Evolutionary conservation across 371 early-diverging fungal genomes (phyloP), one percentile per base, ranked within the genome.

Genomic region (Quaeritorhiza haematococci): DNA sequence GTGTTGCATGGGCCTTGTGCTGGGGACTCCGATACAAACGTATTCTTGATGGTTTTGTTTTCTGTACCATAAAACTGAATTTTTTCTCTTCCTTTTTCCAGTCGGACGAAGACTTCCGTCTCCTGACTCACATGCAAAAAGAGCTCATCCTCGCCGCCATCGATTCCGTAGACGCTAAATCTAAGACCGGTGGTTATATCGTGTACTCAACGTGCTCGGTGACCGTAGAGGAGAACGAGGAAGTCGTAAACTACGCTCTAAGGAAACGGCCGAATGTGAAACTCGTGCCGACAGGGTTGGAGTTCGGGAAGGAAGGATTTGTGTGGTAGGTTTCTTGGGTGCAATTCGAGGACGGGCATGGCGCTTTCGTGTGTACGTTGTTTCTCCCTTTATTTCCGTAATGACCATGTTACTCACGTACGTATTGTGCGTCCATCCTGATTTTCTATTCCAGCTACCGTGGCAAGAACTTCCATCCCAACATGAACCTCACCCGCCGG

Each of bases 201-300:
- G 97, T 99, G 10, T 99, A 99, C 71, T 98, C 98, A 21, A 99
- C 99, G 3, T 99, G 99, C 79, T 97, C 99, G 10, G 91, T 99
- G 15, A 90, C 92, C 2, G 94, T 97, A 3, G 98, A 99, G 56
- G 99, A 99, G 76, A 96, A 99, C 75, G 99, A 99, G 78, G 92
- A 86, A 45, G 98, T 99, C 3, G 94, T 99, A 6, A 80, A 97
- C 63, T 98, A 98, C 75, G 94, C 98, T 15, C 74, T 99, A 57
- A 77, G 67, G 49, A 98, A 98, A 71, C 84, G 98, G 17, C 90
- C 91, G 43, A 94, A 96, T 67, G 91, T 96, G 50, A 91, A 90
- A 71, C 74, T 99, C 48, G 94, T 96, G 2, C 60, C 84, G 1
- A 88, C 93, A 1, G 92, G 91, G 3, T 70, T 97, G 49, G 93